Evolutionary conservation across 2,329 filamentous ascomycete genomes (phyloP), one percentile per base, ranked within the genome.

Genomic region (Xylaria sp.): DNA sequence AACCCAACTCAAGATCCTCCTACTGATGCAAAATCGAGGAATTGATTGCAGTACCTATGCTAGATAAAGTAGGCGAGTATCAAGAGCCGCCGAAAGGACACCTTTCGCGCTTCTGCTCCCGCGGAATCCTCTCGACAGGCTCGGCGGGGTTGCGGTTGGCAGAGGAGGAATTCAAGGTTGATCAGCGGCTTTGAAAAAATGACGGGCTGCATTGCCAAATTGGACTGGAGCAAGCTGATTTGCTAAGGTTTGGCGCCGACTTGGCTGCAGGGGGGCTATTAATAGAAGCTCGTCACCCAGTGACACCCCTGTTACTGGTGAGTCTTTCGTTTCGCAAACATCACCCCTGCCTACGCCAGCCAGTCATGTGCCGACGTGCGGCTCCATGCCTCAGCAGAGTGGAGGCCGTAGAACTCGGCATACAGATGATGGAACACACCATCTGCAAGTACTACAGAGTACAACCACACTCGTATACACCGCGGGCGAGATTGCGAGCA

Each of bases 281-380:
- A 73, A 74, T 77, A 77, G 75, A 71, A 71, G 50, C 64, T 62
- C 58, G 45, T 67, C 70, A 69, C 64, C 64, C 62, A 67, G 60
- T 42, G 47, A 39, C 19, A 50, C 63, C 65, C 68, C 65, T 67
- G 68, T 65, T 63, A 53, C 57, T 67, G 56, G 55, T 61, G 39
- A 69, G 58, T 67, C 71, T 74, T 74, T 76, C 70, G 75, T 76
- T 75, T 76, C 75, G 75, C 75, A 77, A 76, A 77, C 75, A 73
- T 71, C 66, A 68, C 53, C 74, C 75, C 62, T 75, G 71, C 61
- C 50, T 17, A 62, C 58, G 64, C 32, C 64, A 67, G 45, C 75
- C 75, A 77, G 57, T 76, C 69, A 76, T 48, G 69, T 68, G 39
- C 48, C 57, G 54, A 50, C 55, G 67, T 59, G 47, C 57, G 60